These are phyloP conservation scores for Neurospora discreta DNA, from an alignment of 495 filamentous ascomycete genomes.

Conservation along the genomic window DNA sequence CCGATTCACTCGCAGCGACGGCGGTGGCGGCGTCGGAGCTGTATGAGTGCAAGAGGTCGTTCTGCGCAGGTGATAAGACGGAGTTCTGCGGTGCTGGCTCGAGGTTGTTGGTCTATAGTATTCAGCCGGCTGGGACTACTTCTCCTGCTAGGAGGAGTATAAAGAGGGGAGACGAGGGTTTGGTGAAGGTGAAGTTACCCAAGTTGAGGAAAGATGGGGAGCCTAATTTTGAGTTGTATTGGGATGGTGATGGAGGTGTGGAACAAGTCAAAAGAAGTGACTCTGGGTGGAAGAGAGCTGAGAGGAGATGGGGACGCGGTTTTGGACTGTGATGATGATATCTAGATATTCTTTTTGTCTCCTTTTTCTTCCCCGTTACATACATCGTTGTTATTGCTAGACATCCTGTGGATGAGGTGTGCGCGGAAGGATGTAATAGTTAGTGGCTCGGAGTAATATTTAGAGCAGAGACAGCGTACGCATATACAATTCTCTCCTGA, in stretches of 20 bases:
- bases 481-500: background rate
- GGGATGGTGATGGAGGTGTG: background rate
- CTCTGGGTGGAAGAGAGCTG: background rate
- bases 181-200: background rate
- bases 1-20: conserved; percentile 3
- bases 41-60: conserved; percentile 14
- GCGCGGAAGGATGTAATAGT: background rate
- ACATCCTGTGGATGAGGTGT: background rate
- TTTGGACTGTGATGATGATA: background rate
- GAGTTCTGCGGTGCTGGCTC: conserved; percentile 18
- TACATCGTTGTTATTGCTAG: background rate
- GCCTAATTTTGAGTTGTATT: background rate
- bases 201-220: background rate
- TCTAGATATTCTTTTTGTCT: background rate
- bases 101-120: conserved; percentile 10
- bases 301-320: background rate
- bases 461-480: background rate
- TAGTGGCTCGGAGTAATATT: background rate
- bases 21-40: background rate
- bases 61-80: conserved; percentile 16
- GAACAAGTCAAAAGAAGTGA: background rate
- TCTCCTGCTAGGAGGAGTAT: background rate
- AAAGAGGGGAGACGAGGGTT: background rate
- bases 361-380: background rate
- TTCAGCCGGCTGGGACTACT: background rate